Base-by-base conservation (phyloP, 345 rosid species). In the Aquilaria malaccensis region DNA sequence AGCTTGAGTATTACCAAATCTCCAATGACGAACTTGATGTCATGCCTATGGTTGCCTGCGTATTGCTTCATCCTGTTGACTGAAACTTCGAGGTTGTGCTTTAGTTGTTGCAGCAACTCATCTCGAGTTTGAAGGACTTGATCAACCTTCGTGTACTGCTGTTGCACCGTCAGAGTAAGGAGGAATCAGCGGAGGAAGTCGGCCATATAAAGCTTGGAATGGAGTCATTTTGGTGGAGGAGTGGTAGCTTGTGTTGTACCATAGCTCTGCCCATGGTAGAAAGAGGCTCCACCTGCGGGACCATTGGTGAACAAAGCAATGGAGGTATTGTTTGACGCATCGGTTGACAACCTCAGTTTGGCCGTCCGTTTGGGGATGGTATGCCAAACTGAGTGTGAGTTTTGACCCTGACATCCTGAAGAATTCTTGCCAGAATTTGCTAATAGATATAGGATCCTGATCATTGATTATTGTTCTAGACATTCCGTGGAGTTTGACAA, bases 191-290 rank as follows among this genome's bases (percentile, higher is more conserved):
- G 29, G 60, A 2, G 59, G 67, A 0, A n/a, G 43, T 9, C 49
- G 1, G 4, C 33, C 29, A 33, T 63, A 63, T 1, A 63, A 5
- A 43, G 43, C 52, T 52, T 41, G 46, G 13, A 41, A 63, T 7
- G 0, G 52, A 5, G 58, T 41, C 67, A 63, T 63, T 2, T 59
- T 29, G 3, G 7, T 52, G 6, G 67, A 52, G 4, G 50, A 22
- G 30, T 63, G 59, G 2, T 52, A 63, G 7, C 30, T 22, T 0
- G 41, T 63, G 15, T 63, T 63, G 29, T 52, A 63, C 59, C 67
- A 63, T 14, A 14, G 54, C 51, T 53, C 51, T 10, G 29, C 67
- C 67, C 51, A 50, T 5, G 67, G 67, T 11, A 63, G 51, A 12
- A 33, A 22, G 4, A 41, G 10, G 14, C 2, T 3, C 52, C 52